phyloP scores from a whole-genome alignment of 2,329 filamentous ascomycete genomes.

The Arthroderma uncinatum region DNA sequence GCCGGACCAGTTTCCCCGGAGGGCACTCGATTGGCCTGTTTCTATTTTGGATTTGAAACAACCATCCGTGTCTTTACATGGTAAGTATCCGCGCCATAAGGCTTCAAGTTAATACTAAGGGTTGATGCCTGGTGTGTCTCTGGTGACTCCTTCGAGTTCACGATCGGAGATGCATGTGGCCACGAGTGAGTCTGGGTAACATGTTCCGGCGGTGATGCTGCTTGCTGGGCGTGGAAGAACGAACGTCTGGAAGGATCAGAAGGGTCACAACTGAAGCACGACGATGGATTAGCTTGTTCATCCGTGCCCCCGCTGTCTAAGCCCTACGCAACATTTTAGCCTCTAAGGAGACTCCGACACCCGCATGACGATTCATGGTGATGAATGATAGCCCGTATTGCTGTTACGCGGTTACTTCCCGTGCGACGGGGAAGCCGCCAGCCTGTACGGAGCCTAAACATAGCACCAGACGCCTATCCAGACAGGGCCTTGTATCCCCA shows the following conservation, averaged over 20 bases:
- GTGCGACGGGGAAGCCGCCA: conserved; percentile 1
- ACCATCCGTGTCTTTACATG: conserved; percentile 1
- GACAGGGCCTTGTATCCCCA: not conserved
- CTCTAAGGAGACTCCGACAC: conserved; percentile 2
- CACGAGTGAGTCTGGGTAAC: not conserved
- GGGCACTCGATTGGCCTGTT: conserved; percentile 1
- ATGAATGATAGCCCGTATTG: not conserved
- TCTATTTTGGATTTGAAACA: conserved; percentile 5
- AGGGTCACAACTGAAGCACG: conserved; percentile 1
- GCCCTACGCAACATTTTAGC: conserved; percentile 3
- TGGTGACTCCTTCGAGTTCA: not conserved
- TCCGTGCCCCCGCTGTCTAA: conserved; percentile 3
- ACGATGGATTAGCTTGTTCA: conserved; percentile 4
- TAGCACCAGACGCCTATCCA: not conserved
- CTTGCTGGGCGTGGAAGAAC: not conserved
- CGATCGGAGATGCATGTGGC: not conserved
- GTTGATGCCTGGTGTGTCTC: not conserved
- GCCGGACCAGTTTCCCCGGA: conserved; percentile 4
- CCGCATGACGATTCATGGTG: not conserved
- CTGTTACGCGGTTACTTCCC: conserved; percentile 1
- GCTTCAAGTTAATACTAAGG: not conserved
- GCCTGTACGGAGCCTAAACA: not conserved
- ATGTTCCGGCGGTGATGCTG: not conserved
- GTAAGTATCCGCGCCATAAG: not conserved
- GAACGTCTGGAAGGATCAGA: not conserved